These are phyloP conservation scores for Fusarium domesticum DNA, from an alignment of 2,329 filamentous ascomycete species.

Conservation along the genomic window DNA sequence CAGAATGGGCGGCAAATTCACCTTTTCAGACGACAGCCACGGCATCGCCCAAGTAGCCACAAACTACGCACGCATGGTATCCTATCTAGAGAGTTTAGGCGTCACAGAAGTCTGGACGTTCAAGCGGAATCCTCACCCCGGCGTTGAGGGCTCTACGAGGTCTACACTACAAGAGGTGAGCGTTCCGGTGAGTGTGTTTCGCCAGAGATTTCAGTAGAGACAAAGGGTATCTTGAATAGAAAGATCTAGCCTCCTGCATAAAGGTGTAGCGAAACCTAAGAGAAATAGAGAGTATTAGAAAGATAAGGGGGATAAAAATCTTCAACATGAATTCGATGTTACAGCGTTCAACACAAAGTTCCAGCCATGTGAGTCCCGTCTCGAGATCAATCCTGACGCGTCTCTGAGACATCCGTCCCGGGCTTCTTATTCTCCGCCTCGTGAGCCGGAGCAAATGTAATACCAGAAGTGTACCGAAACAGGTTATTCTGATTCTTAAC, in stretches of 20 bases:
- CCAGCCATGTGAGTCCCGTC: background rate
- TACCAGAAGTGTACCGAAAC: constrained; percentile 43
- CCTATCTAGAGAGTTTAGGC: constrained; percentile 66
- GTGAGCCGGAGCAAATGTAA: constrained; percentile 44
- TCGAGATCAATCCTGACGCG: background rate
- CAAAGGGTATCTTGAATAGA: constrained; percentile 25
- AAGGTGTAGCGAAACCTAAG: too few species aligned
- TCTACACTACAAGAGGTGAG: constrained; percentile 41
- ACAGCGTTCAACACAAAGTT: background rate
- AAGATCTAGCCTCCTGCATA: constrained; percentile 16
- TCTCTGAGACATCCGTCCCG: background rate
- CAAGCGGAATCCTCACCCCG: constrained; percentile 36
- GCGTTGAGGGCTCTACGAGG: constrained; percentile 30
- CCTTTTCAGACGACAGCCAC: constrained; percentile 93
- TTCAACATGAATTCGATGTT: background rate
- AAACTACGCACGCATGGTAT: constrained; percentile 70
- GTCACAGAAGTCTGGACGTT: constrained; percentile 62
- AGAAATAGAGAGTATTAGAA: constrained; percentile 2
- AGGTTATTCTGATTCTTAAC: constrained; percentile 35
- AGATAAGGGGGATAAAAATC: constrained; percentile 4
- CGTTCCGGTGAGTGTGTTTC: constrained; percentile 43
- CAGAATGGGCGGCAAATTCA: constrained; percentile 73
- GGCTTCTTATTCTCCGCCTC: constrained; percentile 1
- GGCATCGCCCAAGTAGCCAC: constrained; percentile 82
- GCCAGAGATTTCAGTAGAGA: constrained; percentile 26